Base-by-base conservation (phyloP, 192 early-diverging fungal species). In the Backusella liffmaniae region DNA sequence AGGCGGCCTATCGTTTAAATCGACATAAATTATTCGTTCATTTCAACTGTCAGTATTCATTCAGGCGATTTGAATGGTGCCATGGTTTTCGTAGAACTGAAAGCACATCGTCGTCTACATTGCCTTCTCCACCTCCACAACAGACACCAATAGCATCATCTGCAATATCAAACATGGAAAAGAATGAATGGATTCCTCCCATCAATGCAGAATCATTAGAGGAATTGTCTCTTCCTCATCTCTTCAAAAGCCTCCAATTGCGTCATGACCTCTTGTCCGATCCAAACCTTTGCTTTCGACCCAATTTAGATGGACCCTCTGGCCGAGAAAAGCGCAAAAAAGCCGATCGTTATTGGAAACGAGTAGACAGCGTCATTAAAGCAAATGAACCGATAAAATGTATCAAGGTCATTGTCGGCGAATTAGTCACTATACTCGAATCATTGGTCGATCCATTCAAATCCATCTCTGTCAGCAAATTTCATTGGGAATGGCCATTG, bases 251-350 rank as follows among this genome's bases (percentile, higher is more conserved):
- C 77, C 84, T 91, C 44, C 94, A 95, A 59, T 87, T 97, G 16
- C 89, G 96, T 13, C 96, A 97, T 74, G 96, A 97, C 76, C 87
- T 97, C 66, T 85, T 92, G 34, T 94, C 96, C 78, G 95, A 97
- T 79, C 91, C 94, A 2, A 91, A 96, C 77, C 87, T 97, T 26
- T 90, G 94, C 78, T 97, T 97, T 86, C 89, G 94, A 26, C 95
- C 94, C 41, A 95, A 94, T 81, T 84, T 88, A 32, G 90, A 91
- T 69, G 92, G 93, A 26, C 56, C 26, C 10, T 62, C 56, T 29
- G 56, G 56, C 56, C 56, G 56, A 62, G 89, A 81, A 41, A 94
- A 94, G 76, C 80, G 85, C 68, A 80, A 84, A 16, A 87, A 90
- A 29, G 85, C 88, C 0, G 83, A 87, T 65, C 78, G 82, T 39